Base-by-base conservation (phyloP, 139 green algal genomes). In the Pleodorina starrii region DNA sequence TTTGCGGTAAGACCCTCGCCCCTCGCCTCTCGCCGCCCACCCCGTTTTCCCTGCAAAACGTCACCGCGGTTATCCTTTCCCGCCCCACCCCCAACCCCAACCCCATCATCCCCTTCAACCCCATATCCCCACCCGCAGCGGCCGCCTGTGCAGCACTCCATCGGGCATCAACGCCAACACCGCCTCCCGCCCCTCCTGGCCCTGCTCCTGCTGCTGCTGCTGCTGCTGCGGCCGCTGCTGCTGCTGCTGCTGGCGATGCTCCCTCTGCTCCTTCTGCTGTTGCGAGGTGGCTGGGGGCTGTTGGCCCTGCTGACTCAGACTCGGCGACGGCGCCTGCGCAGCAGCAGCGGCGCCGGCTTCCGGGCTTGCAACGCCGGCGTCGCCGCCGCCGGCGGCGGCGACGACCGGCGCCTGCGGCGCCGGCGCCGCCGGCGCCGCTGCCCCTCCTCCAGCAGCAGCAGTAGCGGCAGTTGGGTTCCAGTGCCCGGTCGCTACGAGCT, bases 161-260 rank as follows among this genome's bases (percentile, higher is more conserved):
- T 88, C 83, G 32, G 83, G 83, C 59, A 57, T 27, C 66, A 88
- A 19, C 44, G 59, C 46, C 63, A 88, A 3, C 59, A 44, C 68
- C 36, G 27, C 35, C 32, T 32, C 35, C 35, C 38, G 12, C 19
- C 12, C 16, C 69, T 23, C 10, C 3, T 46, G 36, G 19, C 38
- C 10, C 7, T 48, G 32, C 38, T 48, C 16, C 32, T 48, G 35
- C 69, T n/a, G 35, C 69, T 48, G 36, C 69, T 77, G 35, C 2
- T 77, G 36, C 69, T 48, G 36, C 69, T 73, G 25, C 25, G 21
- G 63, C 27, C 35, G 63, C 63, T 38, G 63, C 16, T 73, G 63
- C 48, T 29, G 44, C 44, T 35, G 29, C 29, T 23, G 5, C 25
- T 40, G 63, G 23, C 19, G 44, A 14, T 59, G 29, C 46, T 23